Percentiles rank a stretch among this genome's conserved stretches.
Evolutionary conservation across 768 basidiomycete species (phyloP).

Genomic region (Tulasnella sp.): DNA sequence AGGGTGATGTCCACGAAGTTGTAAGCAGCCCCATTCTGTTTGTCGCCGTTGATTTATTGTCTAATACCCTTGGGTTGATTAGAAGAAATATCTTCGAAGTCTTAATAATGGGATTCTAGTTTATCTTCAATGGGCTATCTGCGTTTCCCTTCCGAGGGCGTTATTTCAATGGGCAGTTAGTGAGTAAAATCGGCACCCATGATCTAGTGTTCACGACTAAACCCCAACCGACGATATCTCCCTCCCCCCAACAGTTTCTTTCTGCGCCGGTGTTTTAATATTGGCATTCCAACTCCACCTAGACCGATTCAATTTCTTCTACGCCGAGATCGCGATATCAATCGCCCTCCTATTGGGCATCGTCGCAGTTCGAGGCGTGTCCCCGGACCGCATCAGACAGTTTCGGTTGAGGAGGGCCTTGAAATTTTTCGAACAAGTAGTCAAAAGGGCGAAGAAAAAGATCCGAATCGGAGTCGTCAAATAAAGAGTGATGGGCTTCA

Average conservation of each 20-base stretch:
- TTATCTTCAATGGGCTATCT: not conserved
- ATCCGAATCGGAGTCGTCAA: no score
- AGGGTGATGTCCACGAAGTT: not conserved
- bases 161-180: constrained; percentile 2
- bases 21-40: not conserved
- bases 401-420: no score
- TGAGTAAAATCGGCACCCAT: not conserved
- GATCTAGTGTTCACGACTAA: no score
- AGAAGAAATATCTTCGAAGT: not conserved
- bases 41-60: not conserved
- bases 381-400: not conserved
- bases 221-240: no score
- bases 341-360: not conserved
- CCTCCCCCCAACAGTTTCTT: not conserved
- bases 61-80: not conserved
- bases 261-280: not conserved
- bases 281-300: not conserved
- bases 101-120: not conserved
- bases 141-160: not conserved
- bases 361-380: not conserved
- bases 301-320: not conserved
- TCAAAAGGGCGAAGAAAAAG: no score
- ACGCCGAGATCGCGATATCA: not conserved
- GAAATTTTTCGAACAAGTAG: no score
- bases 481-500: no score